phyloP scores from a whole-genome alignment of 2,329 filamentous ascomycete genomes.

The Nemania diffusa region DNA sequence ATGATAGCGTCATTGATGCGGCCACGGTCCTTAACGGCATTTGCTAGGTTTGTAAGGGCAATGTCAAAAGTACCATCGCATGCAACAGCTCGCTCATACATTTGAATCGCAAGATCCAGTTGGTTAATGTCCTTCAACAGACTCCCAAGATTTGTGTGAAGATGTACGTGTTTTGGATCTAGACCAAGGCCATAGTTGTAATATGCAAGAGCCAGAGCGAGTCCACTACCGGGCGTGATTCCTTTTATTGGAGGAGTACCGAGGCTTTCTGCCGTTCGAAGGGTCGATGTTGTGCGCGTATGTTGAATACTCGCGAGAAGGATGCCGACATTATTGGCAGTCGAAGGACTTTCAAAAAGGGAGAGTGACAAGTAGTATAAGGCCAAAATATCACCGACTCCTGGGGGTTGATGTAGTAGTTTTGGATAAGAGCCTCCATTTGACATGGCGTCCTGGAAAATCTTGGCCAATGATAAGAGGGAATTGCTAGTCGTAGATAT shows the following conservation, averaged over 20 bases:
- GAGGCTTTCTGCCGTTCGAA: slow-evolving; percentile 45
- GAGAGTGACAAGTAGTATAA: slow-evolving; percentile 96
- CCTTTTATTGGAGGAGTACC: slow-evolving; percentile 72
- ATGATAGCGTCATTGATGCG: slow-evolving; percentile 89
- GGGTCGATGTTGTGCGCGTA: slow-evolving; percentile 53
- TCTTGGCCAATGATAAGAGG: slow-evolving; percentile 92
- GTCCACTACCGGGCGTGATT: slow-evolving; percentile 84
- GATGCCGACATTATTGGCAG: slow-evolving; percentile 97
- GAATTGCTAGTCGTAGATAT: slow-evolving; percentile 96
- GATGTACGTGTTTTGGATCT: slow-evolving; percentile 89
- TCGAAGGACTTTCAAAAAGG: slow-evolving; percentile 94
- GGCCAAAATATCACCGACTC: slow-evolving; percentile 90
- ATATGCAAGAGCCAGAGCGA: slow-evolving; percentile 88
- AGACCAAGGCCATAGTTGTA: slow-evolving; percentile 93
- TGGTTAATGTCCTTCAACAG: slow-evolving; percentile 96
- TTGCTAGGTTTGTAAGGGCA: slow-evolving; percentile 93
- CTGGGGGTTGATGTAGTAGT: slow-evolving; percentile 71
- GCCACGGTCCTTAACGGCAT: slow-evolving; percentile 97
- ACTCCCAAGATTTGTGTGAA: slow-evolving; percentile 96
- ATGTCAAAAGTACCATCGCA: slow-evolving; percentile 98
- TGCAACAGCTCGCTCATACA: slow-evolving; percentile 94
- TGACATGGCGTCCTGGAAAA: slow-evolving; percentile 95
- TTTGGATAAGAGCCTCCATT: slow-evolving; percentile 68
- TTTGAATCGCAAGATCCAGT: slow-evolving; percentile 87
- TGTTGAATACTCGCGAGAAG: slow-evolving; percentile 95